Percentiles rank a stretch among this genome's conserved stretches.
These are phyloP conservation scores for Pseudogymnoascus sp. DNA, from an alignment of 2,329 filamentous ascomycete species.

Conservation along the genomic window DNA sequence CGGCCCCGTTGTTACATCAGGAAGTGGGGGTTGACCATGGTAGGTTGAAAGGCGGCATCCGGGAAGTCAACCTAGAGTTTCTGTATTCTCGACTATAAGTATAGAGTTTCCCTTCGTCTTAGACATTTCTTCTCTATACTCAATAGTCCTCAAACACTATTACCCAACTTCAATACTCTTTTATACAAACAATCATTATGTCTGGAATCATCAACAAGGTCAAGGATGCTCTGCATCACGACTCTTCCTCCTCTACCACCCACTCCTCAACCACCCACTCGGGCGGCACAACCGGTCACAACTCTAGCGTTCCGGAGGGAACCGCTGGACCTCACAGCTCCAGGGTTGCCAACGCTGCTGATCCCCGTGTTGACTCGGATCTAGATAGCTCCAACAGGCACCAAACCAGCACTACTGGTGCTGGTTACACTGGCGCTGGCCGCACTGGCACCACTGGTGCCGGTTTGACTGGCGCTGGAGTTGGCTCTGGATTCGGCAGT, in stretches of 20 bases:
- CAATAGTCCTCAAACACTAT: slow-evolving; percentile 3
- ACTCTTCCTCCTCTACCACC: slow-evolving; percentile 17
- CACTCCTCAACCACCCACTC: slow-evolving; percentile 12
- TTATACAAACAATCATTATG: slow-evolving; percentile 31
- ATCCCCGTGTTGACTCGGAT: slow-evolving; percentile 30
- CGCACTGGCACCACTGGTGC: slow-evolving; percentile 13
- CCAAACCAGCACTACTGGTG: background rate
- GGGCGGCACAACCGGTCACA: slow-evolving; percentile 21
- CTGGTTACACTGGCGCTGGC: background rate
- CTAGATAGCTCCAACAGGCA: background rate
- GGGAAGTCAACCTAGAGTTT: background rate
- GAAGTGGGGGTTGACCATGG: background rate
- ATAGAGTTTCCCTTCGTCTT: background rate
- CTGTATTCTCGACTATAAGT: background rate
- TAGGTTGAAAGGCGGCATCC: background rate
- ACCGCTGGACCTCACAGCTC: slow-evolving; percentile 30
- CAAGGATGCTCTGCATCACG: slow-evolving; percentile 36
- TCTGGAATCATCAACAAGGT: slow-evolving; percentile 39
- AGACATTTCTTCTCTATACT: background rate
- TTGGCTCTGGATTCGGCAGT: slow-evolving; percentile 42
- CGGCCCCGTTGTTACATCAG: background rate
- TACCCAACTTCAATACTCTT: slow-evolving; percentile 8
- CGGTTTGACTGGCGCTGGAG: slow-evolving; percentile 21
- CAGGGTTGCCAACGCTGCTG: slow-evolving; percentile 32
- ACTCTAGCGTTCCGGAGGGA: slow-evolving; percentile 18